Percentiles rank a stretch among this genome's conserved stretches.
phyloP scores from a whole-genome alignment of 257 asterid species.

The Solanum ossicruentum region DNA sequence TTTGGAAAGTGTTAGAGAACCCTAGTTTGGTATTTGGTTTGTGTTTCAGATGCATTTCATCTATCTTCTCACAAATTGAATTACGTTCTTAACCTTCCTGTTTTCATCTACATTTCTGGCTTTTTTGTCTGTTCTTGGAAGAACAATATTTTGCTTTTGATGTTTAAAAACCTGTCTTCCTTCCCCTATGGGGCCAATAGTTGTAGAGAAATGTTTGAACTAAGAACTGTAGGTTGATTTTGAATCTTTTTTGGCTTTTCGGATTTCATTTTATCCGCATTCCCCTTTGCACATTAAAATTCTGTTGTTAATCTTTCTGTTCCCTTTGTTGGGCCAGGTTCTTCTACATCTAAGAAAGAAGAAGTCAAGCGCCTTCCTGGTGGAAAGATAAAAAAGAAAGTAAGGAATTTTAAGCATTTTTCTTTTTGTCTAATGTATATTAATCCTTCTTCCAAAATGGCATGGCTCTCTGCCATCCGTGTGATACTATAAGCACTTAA shows the following conservation, averaged over 20 bases:
- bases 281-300: background rate
- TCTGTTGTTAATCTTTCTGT: background rate
- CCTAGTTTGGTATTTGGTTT: background rate
- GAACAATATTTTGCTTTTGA: background rate
- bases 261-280: background rate
- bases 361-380: conserved; percentile 97
- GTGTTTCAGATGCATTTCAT: background rate
- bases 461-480: background rate
- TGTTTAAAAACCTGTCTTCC: background rate
- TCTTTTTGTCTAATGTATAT: background rate
- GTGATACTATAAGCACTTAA: background rate
- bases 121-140: background rate
- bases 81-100: background rate
- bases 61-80: background rate
- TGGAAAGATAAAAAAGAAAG: conserved; percentile 96
- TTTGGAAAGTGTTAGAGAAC: background rate
- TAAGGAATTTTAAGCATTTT: conserved; percentile 5
- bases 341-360: conserved; percentile 72
- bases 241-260: background rate
- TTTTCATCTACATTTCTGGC: background rate
- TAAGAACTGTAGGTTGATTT: background rate
- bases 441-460: background rate
- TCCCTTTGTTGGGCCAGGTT: conserved; percentile 38
- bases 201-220: background rate
- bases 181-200: background rate